phyloP scores from a whole-genome alignment of 2,329 filamentous ascomycete species.

The Ophiostoma sp. region DNA sequence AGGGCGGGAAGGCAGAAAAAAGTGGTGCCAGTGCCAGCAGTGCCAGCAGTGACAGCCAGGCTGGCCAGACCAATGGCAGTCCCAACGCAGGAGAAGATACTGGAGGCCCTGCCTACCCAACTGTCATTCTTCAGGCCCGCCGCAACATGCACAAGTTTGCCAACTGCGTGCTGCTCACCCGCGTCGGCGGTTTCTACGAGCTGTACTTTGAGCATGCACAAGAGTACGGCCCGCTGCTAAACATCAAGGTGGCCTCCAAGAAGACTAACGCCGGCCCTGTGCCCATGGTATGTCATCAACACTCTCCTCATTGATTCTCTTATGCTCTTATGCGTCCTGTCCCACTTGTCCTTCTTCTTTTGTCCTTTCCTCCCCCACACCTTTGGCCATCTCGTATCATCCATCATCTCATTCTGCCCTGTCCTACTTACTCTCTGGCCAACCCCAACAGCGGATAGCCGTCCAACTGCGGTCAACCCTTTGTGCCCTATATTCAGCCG shows the following conservation, averaged over 20 bases:
- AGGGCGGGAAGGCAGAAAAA: background rate
- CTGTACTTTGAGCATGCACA: conserved; percentile 96
- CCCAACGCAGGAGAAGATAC: background rate
- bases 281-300: conserved; percentile 66
- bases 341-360: background rate
- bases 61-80: background rate
- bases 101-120: conserved; percentile 64
- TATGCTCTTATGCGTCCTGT: background rate
- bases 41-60: background rate
- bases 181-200: conserved; percentile 96
- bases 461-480: background rate
- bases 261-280: conserved; percentile 77
- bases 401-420: conserved; percentile 15
- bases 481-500: background rate
- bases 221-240: conserved; percentile 80
- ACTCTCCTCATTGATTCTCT: conserved; percentile 14
- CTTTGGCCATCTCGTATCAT: conserved; percentile 19
- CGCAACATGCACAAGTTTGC: conserved; percentile 89
- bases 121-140: conserved; percentile 82
- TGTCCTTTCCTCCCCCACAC: background rate
- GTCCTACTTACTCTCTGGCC: background rate
- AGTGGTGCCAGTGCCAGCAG: background rate
- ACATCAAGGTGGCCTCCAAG: conserved; percentile 80
- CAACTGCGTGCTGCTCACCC: conserved; percentile 86
- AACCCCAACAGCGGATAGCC: background rate